Evolutionary conservation across 73 alveolate species (phyloP).

Genomic region (Paramecium pentaurelia): DNA sequence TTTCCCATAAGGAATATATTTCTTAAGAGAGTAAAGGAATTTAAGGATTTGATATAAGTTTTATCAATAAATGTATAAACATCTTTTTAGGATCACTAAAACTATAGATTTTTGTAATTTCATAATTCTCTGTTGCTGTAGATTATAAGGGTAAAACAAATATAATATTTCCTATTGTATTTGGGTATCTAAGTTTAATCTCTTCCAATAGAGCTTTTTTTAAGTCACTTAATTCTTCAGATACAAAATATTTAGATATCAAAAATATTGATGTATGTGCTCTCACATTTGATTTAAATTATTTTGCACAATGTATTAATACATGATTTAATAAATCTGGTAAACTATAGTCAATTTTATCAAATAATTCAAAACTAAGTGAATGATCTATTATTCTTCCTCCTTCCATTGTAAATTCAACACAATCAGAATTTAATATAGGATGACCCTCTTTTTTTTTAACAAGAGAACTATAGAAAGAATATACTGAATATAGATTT

Average conservation of each 20-base stretch:
- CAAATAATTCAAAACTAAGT: background rate
- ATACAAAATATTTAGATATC: background rate
- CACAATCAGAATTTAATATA: background rate
- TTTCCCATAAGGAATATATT: background rate
- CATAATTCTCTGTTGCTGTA: background rate
- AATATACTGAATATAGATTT: background rate
- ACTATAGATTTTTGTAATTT: background rate
- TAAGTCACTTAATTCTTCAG: background rate
- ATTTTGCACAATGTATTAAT: background rate
- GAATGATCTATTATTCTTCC: background rate
- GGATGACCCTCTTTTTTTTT: background rate
- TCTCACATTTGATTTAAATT: background rate
- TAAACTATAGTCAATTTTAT: background rate
- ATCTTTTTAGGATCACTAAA: conserved; percentile 17
- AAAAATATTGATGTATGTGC: conserved; percentile 15
- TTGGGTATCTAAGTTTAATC: background rate
- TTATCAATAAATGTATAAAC: background rate
- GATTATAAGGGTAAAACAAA: background rate
- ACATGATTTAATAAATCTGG: background rate
- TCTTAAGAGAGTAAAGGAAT: background rate
- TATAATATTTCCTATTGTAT: background rate
- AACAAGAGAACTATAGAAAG: background rate
- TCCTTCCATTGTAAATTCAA: background rate
- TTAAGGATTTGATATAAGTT: background rate
- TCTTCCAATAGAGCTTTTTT: background rate